A percentile compares a stretch with the other conserved stretches of the same genome.
These are phyloP conservation scores for Tylopilus sp. DNA, from an alignment of 1,284 basidiomycete genomes.

Conservation along the genomic window DNA sequence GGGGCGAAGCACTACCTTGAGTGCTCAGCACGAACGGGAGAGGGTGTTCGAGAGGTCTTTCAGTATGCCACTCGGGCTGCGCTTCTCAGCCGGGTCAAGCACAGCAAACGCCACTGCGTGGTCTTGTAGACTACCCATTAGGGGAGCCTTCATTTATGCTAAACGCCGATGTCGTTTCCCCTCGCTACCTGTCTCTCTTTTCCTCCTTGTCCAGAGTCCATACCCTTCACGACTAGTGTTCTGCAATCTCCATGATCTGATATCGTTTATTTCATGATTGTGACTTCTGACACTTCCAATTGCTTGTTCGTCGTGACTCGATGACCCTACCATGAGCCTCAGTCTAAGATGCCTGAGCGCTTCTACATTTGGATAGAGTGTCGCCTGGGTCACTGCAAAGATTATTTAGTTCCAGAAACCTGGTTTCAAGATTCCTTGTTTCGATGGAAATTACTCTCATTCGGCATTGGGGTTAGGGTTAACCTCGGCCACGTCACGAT, in stretches of 20 bases:
- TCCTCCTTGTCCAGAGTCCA: conserved; percentile 29
- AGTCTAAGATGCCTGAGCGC: background rate
- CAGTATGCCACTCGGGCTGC: conserved; percentile 85
- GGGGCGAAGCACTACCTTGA: conserved; percentile 87
- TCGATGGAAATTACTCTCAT: too few species aligned
- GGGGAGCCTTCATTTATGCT: conserved; percentile 15
- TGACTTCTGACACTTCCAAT: conserved; percentile 14
- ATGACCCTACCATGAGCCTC: background rate
- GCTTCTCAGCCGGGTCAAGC: conserved; percentile 50
- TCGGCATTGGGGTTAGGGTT: too few species aligned
- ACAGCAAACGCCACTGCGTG: conserved; percentile 46
- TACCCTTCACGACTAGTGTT: conserved; percentile 38
- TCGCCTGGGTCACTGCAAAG: too few species aligned
- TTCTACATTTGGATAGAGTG: background rate
- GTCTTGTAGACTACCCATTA: conserved; percentile 47
- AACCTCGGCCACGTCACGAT: too few species aligned
- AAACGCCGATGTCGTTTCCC: conserved; percentile 22
- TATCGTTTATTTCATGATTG: conserved; percentile 20
- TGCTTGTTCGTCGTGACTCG: conserved; percentile 1
- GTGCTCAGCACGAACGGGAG: conserved; percentile 86
- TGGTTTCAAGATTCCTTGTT: too few species aligned
- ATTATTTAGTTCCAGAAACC: too few species aligned
- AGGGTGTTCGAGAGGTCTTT: conserved; percentile 91
- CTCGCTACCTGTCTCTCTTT: conserved; percentile 14
- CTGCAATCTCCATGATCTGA: conserved; percentile 39